phyloP scores from a whole-genome alignment of 768 basidiomycete species.

The Roridomyces roridus region DNA sequence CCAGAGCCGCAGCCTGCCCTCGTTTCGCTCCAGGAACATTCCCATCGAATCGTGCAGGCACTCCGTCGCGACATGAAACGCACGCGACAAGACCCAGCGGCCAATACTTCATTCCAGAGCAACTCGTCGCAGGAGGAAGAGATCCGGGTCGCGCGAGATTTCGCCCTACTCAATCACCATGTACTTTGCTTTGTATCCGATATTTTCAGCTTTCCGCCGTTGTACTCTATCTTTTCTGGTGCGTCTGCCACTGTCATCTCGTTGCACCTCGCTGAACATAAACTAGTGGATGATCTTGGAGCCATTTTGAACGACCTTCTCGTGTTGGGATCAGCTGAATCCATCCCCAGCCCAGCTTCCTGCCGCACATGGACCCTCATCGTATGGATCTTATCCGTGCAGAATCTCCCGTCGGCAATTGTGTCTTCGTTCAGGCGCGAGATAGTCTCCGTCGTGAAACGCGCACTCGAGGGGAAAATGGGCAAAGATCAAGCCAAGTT shows the following conservation, averaged over 20 bases:
- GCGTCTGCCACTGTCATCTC: constrained; percentile 29
- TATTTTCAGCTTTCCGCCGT: constrained; percentile 52
- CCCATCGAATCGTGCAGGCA: constrained; percentile 42
- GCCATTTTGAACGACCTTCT: constrained; percentile 52
- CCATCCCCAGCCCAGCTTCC: constrained; percentile 44
- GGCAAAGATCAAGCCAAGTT: constrained; percentile 17
- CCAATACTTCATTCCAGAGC: constrained; percentile 32
- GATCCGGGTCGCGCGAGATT: constrained; percentile 45
- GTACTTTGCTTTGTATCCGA: constrained; percentile 58
- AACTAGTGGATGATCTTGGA: constrained; percentile 49
- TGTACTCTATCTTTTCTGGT: constrained; percentile 59
- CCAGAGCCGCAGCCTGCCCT: constrained; percentile 30
- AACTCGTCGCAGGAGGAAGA: constrained; percentile 39
- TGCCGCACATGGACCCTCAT: constrained; percentile 54
- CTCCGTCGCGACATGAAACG: constrained; percentile 60
- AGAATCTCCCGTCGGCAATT: constrained; percentile 51
- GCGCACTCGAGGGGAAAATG: constrained; percentile 38
- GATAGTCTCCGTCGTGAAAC: constrained; percentile 42
- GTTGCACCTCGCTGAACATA: constrained; percentile 4
- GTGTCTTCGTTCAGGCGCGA: constrained; percentile 37
- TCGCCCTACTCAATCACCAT: constrained; percentile 55
- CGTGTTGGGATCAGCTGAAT: constrained; percentile 41
- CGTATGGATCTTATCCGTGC: constrained; percentile 55
- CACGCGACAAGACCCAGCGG: constrained; percentile 36
- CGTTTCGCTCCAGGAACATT: constrained; percentile 37